Base-by-base conservation (phyloP, 2,329 filamentous ascomycete species). In the Ophiosphaerella korrae region DNA sequence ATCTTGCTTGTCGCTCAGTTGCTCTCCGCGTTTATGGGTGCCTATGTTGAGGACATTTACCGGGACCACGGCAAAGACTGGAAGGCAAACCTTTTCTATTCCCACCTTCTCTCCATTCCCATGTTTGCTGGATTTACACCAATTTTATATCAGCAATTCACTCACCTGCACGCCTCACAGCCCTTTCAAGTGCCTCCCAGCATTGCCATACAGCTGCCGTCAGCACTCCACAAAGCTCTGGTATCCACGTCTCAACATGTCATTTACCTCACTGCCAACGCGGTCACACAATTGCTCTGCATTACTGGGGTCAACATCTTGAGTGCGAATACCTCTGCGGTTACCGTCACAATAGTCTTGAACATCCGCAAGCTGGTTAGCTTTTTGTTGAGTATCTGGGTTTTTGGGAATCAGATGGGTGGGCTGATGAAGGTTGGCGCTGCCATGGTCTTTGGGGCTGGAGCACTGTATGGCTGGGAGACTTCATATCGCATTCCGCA, bases 61-160 rank as follows among this genome's bases (percentile, higher is more conserved):
- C 83, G 83, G 51, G 83, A 82, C 49, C 92, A 96, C 73, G 92
- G 92, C 5, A 89, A 89, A 26, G 88, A 94, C 72, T 97, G 94
- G 91, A 89, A 88, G 63, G 94, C 97, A 73, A 96, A 96, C 60
- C 82, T 99, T 11, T 97, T 99, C 77, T 99, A 97, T 78, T 95
- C 90, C 18, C 85, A 88, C 60, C 72, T 90, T 7, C 80, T 93
- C 18, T 90, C 88, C 0, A 77, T 94, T 37, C 89, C 90, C 0
- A 79, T 94, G 18, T 94, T 93, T 67, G 65, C 89, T 2, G 88
- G 88, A 3, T 88, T 93, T 58, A 73, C 84, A n/a, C 82, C 83
- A 1, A 84, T 84, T 2, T 82, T 94, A 65, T 75, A 77, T 45
- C 75, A 79, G 14, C 88, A 90, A 64, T 88, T 90, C 57, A 69